Base-by-base conservation (phyloP, 495 filamentous ascomycete genomes). In the Choiromyces venosus region DNA sequence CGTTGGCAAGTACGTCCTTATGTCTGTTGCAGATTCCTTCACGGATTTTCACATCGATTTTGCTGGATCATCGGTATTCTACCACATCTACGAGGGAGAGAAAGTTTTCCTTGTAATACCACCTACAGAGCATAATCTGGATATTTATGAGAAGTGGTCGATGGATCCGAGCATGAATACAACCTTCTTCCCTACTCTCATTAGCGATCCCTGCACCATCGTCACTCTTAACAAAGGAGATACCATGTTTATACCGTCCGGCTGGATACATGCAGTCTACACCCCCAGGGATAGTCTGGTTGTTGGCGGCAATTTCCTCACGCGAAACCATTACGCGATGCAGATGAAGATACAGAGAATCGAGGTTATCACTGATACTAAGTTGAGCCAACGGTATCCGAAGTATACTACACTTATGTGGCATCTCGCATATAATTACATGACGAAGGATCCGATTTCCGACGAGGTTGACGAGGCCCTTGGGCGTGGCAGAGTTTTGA, bases 41-140 rank as follows among this genome's bases (percentile, higher is more conserved):
- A 93, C 91, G 35, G 91, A 93, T 82, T 93, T 92, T 75, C 91
- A 93, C 81, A 91, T 93, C 76, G 91, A 93, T 79, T 93, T 93
- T 82, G 91, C 90, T 65, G 91, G 91, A 4, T 92, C 91, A 10
- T 92, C 89, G 1, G 91, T 93, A 12, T 93, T 89, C 78, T 93
- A 93, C 76, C 91, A 92, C 76, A 91, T 93, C 74, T 79, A 92
- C 67, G 90, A 90, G 77, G 91, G 91, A 69, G 89, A 87, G 80
- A 93, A 93, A 82, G 90, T 89, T 0, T 93, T 93, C 79, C 89
- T 93, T 80, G 91, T 92, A 84, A 91, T 92, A 68, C 88, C 89
- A 9, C 91, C 91, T 1, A 91, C 91, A 71, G 87, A 90, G 73
- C 89, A 91, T 77, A 85, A 92, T 74, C 82, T 93, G 66, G 92